Conservation (phyloP, 495 filamentous ascomycete species). For the Talaromyces nanjingensis region DNA sequence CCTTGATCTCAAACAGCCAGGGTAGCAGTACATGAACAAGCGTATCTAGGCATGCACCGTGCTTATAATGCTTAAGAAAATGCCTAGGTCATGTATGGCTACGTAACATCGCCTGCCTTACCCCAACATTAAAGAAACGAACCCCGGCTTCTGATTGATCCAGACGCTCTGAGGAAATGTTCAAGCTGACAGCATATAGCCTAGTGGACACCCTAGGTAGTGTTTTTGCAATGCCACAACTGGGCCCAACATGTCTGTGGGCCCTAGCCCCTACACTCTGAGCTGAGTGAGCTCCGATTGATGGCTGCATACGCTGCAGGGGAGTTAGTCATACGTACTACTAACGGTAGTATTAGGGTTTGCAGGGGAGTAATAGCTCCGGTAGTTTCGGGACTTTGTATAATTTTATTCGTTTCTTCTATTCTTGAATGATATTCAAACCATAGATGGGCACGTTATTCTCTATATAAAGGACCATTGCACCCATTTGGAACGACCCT, state of each 20-base stretch:
- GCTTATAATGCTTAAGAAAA: neutral
- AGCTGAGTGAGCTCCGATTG: neutral
- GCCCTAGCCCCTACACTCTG: neutral
- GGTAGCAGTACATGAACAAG: neutral
- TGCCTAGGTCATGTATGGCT: constrained; percentile 3
- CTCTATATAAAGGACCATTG: constrained; percentile 3
- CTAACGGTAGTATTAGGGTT: constrained; percentile 2
- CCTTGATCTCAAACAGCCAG: neutral
- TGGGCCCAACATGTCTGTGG: neutral
- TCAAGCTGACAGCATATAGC: neutral
- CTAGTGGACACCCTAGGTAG: neutral
- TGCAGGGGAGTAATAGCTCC: neutral
- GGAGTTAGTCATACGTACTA: neutral
- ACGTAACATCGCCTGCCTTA: constrained; percentile 2
- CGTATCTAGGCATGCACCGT: neutral
- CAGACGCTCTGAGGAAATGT: neutral
- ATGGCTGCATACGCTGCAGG: neutral
- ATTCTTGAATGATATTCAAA: neutral
- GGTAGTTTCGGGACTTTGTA: constrained; percentile 3
- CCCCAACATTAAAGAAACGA: neutral
- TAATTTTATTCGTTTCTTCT: neutral
- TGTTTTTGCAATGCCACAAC: constrained; percentile 3
- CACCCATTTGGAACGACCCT: neutral
- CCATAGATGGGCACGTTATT: neutral
- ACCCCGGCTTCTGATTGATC: constrained; percentile 1